A percentile compares a stretch with the other conserved stretches of the same genome.
phyloP scores from a whole-genome alignment of 768 basidiomycete species.

The Xerocomellus intermedius region DNA sequence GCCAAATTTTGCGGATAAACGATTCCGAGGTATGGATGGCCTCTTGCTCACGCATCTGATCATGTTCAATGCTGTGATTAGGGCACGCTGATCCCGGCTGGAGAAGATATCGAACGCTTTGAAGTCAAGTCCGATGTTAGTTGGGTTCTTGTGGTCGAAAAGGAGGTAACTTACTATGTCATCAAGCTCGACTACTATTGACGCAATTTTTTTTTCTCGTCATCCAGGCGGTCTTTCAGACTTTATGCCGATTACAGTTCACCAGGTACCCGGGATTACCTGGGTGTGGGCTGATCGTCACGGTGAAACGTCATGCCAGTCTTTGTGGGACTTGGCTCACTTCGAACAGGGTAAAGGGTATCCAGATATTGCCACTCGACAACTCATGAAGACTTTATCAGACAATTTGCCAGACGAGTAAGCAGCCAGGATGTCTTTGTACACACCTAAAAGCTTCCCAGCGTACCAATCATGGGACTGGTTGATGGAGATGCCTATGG shows the following conservation, averaged over 20 bases:
- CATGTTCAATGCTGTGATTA: slow-evolving; percentile 27
- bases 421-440: slow-evolving; percentile 3
- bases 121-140: slow-evolving; percentile 50
- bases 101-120: slow-evolving; percentile 68
- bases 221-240: slow-evolving; percentile 88
- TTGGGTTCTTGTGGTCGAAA: slow-evolving; percentile 91
- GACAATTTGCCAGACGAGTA: slow-evolving; percentile 63
- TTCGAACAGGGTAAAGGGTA: slow-evolving; percentile 86
- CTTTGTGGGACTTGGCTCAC: slow-evolving; percentile 5
- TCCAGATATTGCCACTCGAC: slow-evolving; percentile 89
- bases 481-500: slow-evolving; percentile 94
- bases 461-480: slow-evolving; percentile 73
- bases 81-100: slow-evolving; percentile 75
- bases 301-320: slow-evolving; percentile 42
- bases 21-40: slow-evolving; percentile 54
- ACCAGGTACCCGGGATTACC: slow-evolving; percentile 47
- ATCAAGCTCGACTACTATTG: not conserved
- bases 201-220: not conserved
- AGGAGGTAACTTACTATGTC: slow-evolving; percentile 60
- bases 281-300: slow-evolving; percentile 73
- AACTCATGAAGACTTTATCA: slow-evolving; percentile 73
- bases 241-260: slow-evolving; percentile 62
- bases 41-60: not conserved
- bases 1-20: slow-evolving; percentile 48
- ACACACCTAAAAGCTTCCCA: slow-evolving; percentile 30